Conservation (phyloP, 169 alveolate genomes). For the Plasmodium gonderi region DNA sequence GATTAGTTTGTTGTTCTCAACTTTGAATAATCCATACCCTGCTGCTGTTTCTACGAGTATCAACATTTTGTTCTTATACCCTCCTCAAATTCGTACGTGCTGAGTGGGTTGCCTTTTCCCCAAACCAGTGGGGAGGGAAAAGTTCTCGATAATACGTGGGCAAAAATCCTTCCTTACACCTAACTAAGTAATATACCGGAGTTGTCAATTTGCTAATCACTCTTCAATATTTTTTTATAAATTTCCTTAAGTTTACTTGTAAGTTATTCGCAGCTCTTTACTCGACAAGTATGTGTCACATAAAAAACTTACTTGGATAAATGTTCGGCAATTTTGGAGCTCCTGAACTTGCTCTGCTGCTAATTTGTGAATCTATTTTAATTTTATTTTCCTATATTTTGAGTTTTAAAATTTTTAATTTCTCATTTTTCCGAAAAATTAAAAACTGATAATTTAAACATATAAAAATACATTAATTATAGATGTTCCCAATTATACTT, state of each 20-base stretch:
- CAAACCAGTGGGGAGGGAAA: no score
- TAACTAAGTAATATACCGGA: no score
- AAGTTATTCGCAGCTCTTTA: no score
- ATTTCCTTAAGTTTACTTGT: no score
- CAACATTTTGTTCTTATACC: conserved; percentile 88
- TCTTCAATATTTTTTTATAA: no score
- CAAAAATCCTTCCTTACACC: no score
- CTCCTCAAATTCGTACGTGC: not conserved
- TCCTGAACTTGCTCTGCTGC: not conserved
- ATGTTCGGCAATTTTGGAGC: not conserved
- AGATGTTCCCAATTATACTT: not conserved
- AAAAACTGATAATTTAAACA: not conserved
- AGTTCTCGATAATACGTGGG: no score
- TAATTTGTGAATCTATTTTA: not conserved
- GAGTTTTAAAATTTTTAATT: not conserved
- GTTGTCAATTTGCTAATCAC: no score
- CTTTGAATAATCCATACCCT: conserved; percentile 98
- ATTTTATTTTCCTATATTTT: not conserved
- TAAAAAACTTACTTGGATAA: not conserved
- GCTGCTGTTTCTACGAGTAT: conserved; percentile 99
- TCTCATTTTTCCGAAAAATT: not conserved
- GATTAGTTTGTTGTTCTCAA: conserved; percentile 91
- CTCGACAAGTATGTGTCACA: no score
- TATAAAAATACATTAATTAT: not conserved
- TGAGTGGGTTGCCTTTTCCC: not conserved